A percentile compares a stretch with the other conserved stretches of the same genome.
Evolutionary conservation across 139 green algal species (phyloP).

Genomic region (Tetratostichococcus sp.): DNA sequence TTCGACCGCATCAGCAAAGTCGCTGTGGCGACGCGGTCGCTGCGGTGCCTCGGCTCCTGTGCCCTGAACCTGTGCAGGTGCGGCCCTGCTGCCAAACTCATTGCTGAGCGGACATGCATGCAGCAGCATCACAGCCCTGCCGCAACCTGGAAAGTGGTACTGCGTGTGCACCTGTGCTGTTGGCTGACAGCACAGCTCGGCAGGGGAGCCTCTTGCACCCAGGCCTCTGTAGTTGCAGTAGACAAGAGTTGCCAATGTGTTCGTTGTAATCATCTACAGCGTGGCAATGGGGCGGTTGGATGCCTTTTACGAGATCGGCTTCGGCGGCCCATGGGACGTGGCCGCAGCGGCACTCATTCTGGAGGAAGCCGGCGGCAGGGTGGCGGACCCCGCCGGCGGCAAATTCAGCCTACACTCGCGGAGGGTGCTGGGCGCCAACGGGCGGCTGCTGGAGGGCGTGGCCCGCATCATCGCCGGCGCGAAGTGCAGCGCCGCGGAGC

Average conservation of each 20-base stretch:
- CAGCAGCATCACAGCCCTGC: too few relatives aligned
- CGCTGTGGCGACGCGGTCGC: conserved; percentile 24
- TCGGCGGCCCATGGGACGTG: conserved; percentile 80
- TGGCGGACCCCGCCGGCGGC: conserved; percentile 75
- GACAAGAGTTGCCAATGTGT: too few relatives aligned
- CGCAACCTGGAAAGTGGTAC: too few relatives aligned
- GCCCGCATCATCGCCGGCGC: conserved; percentile 33
- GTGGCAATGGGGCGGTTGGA: conserved; percentile 85
- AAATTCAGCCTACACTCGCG: conserved; percentile 72
- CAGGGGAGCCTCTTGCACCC: too few relatives aligned
- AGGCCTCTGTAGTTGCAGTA: too few relatives aligned
- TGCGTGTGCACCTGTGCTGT: too few relatives aligned
- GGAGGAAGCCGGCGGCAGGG: conserved; percentile 73
- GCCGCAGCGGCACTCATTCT: conserved; percentile 56
- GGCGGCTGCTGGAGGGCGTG: conserved; percentile 8
- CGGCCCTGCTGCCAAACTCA: neutral
- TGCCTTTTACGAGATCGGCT: conserved; percentile 90
- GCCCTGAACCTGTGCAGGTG: conserved; percentile 72
- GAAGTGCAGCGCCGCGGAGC: conserved; percentile 26
- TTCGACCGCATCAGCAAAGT: conserved; percentile 66
- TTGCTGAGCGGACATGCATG: too few relatives aligned
- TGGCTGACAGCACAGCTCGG: too few relatives aligned
- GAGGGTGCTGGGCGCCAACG: conserved; percentile 63
- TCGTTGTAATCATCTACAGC: neutral
- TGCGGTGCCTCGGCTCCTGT: conserved; percentile 87